These are phyloP conservation scores for Aspergillus sp. DNA, from an alignment of 2,329 filamentous ascomycete species.

Conservation along the genomic window DNA sequence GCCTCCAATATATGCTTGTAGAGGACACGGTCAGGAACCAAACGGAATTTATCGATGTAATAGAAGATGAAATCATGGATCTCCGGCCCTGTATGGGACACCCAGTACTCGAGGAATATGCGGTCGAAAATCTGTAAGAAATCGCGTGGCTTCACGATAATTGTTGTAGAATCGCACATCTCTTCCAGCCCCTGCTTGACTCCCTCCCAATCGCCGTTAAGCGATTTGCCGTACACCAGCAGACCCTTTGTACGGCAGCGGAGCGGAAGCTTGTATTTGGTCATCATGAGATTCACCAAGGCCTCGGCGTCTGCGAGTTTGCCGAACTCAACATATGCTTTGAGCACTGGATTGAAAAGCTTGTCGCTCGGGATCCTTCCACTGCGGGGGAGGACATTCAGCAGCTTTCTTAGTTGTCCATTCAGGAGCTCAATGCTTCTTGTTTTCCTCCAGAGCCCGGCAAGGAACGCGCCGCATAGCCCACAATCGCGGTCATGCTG, in stretches of 20 bases:
- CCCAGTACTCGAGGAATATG: constrained; percentile 34
- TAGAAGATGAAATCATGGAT: constrained; percentile 29
- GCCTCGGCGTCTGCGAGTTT: constrained; percentile 25
- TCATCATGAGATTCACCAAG: constrained; percentile 26
- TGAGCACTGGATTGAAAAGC: constrained; percentile 33
- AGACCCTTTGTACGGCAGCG: constrained; percentile 28
- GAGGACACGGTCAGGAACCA: constrained; percentile 30
- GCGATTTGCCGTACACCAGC: constrained; percentile 27
- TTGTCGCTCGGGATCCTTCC: constrained; percentile 26
- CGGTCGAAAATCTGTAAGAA: constrained; percentile 30
- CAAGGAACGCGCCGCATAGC: constrained; percentile 28
- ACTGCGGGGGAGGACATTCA: constrained; percentile 18
- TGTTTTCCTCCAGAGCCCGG: constrained; percentile 32
- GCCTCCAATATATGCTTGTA: constrained; percentile 33
- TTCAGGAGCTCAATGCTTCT: constrained; percentile 27
- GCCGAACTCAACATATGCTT: constrained; percentile 31
- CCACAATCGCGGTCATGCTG: constrained; percentile 24
- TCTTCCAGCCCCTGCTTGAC: constrained; percentile 30
- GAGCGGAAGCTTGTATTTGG: constrained; percentile 19
- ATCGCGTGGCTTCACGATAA: constrained; percentile 18
- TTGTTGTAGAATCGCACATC: constrained; percentile 25
- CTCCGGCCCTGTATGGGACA: constrained; percentile 23
- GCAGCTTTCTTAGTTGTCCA: constrained; percentile 22
- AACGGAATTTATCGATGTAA: constrained; percentile 25
- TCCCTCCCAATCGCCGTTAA: constrained; percentile 31